Base-by-base conservation (phyloP, 805 yeast species). In the Kregervanrija fluxuum region DNA sequence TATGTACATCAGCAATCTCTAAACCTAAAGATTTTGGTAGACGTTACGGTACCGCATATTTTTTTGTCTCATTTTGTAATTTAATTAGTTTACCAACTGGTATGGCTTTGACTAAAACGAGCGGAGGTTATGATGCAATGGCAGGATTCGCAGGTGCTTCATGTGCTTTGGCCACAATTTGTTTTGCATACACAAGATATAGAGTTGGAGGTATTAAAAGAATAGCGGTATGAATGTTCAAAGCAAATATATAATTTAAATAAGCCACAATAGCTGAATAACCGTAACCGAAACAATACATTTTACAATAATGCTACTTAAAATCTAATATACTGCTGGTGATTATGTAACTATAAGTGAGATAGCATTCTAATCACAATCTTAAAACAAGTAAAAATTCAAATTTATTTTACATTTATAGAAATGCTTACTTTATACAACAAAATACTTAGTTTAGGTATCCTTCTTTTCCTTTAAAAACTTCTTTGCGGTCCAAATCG, bases 401-500 rank as follows among this genome's bases (percentile, higher is more conserved):
- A 5, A 22, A 22, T 6, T 22, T 22, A 22, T 6, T 22, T 5
- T 22, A 6, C 8, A 22, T 6, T 22, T 22, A 22, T 22, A 22
- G 2, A 22, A 22, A 22, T 22, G 28, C 8, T 22, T 22, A 22
- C 28, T 22, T 22, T 22, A 22, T 22, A 22, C 28, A 22, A 22
- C 28, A 22, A 22, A 22, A 5, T 22, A 22, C 28, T 22, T 22
- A 22, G 28, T 8, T 47, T 44, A 63, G 4, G 55, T 60, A 44
- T 77, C 78, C 67, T 85, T 85, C 63, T 85, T 83, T 15, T 80
- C 77, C 55, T 75, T 71, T 30, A 89, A 64, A 11, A 82, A 86
- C 62, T 78, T 79, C 59, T 89, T 90, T 1, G 96, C 96, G 11
- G 86, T 91, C 77, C 86, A 89, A 4, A 89, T 84, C 3, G 95